A percentile compares a stretch with the other conserved stretches of the same genome.
phyloP scores from a whole-genome alignment of 805 yeast species.

The Yarrowia divulgata region DNA sequence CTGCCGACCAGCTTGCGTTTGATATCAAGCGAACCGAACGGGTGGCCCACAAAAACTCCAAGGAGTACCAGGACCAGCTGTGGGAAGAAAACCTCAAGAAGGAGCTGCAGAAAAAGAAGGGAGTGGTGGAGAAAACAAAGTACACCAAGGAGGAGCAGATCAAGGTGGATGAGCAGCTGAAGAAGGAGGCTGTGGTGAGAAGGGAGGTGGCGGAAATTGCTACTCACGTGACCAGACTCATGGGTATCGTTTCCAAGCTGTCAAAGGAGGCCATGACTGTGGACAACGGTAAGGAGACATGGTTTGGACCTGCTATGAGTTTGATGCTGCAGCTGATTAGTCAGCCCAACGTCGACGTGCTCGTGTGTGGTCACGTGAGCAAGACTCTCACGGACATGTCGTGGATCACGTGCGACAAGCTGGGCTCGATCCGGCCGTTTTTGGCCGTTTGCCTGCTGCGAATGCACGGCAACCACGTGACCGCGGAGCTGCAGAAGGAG shows the following conservation, averaged over 20 bases:
- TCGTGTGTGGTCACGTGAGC: conserved; percentile 37
- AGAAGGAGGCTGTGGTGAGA: conserved; percentile 67
- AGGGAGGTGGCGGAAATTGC: conserved; percentile 53
- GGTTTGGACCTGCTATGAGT: conserved; percentile 76
- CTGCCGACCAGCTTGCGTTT: conserved; percentile 72
- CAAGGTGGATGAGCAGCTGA: conserved; percentile 66
- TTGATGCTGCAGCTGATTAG: conserved; percentile 56
- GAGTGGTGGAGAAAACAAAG: conserved; percentile 54
- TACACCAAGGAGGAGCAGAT: conserved; percentile 78
- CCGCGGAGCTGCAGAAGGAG: conserved; percentile 58
- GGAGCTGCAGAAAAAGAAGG: conserved; percentile 57
- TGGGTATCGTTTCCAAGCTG: conserved; percentile 63
- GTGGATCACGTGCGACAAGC: conserved; percentile 57
- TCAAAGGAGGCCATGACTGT: conserved; percentile 57
- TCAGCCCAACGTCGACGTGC: conserved; percentile 47
- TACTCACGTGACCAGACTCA: conserved; percentile 56
- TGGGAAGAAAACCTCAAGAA: conserved; percentile 90
- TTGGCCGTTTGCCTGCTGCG: conserved; percentile 77
- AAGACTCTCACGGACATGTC: conserved; percentile 48
- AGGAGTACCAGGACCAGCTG: conserved; percentile 81
- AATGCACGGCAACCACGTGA: conserved; percentile 54
- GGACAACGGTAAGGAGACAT: conserved; percentile 67
- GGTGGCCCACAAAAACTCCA: conserved; percentile 71
- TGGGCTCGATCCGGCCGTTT: conserved; percentile 59
- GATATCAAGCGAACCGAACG: conserved; percentile 56